Conservation (phyloP, 2,329 filamentous ascomycete genomes). For the Ambrosiella cleistominuta region DNA sequence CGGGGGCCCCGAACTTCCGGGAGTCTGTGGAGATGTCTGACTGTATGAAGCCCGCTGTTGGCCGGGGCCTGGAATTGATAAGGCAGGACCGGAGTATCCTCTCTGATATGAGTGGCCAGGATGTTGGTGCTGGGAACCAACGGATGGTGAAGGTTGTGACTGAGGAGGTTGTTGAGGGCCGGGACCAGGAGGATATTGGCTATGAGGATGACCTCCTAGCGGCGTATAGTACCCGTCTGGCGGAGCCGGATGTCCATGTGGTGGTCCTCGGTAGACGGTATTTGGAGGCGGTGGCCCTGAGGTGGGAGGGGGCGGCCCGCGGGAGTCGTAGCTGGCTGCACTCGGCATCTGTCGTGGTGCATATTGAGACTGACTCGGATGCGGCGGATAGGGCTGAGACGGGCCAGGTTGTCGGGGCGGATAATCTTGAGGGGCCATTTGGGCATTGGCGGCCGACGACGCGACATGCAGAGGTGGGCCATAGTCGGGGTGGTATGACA, state of each 20-base stretch:
- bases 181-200: no score
- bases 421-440: not conserved
- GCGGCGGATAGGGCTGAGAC: not conserved
- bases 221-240: not conserved
- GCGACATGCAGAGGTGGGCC: slow-evolving; percentile 5
- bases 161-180: no score
- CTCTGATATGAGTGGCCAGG: no score
- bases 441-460: not conserved
- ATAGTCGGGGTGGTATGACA: slow-evolving; percentile 25
- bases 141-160: no score
- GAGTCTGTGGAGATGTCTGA: no score
- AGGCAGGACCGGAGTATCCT: no score
- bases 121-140: no score
- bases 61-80: no score
- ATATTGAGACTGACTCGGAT: not conserved
- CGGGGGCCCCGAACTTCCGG: not conserved
- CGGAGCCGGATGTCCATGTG: not conserved
- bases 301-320: slow-evolving; percentile 4
- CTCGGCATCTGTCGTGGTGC: not conserved
- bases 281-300: slow-evolving; percentile 10
- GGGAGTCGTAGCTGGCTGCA: slow-evolving; percentile 16
- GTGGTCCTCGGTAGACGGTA: slow-evolving; percentile 4
- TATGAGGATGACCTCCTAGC: not conserved
- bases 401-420: not conserved
- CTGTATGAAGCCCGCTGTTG: no score